phyloP scores from a whole-genome alignment of 2,329 filamentous ascomycete genomes.

The Penicillium oxalicum region DNA sequence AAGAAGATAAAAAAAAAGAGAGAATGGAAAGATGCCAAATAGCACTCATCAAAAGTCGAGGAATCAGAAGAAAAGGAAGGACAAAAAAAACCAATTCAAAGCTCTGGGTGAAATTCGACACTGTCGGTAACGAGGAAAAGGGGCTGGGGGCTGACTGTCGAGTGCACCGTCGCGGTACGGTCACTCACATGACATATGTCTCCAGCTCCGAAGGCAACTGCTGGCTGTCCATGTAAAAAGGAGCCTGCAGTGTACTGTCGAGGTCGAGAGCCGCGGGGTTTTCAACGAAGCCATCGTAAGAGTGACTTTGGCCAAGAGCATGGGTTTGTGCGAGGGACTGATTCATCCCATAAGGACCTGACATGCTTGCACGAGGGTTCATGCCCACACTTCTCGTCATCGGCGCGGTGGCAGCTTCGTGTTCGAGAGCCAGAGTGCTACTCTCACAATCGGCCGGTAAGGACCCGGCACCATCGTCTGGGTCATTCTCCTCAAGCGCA shows the following conservation, averaged over 20 bases:
- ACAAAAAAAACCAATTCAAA: conserved; percentile 1
- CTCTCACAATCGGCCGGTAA: not conserved
- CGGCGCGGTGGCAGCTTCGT: not conserved
- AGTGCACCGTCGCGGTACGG: not conserved
- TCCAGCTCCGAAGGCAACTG: conserved; percentile 30
- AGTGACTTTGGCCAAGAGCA: conserved; percentile 6
- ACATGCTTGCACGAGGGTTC: not conserved
- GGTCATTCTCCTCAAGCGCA: not conserved
- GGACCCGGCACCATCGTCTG: not conserved
- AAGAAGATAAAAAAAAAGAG: too few species aligned
- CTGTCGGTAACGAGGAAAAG: conserved; percentile 1
- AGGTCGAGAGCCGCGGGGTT: conserved; percentile 25
- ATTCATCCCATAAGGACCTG: conserved; percentile 22
- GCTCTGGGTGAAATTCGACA: not conserved
- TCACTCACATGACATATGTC: conserved; percentile 32
- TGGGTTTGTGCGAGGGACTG: conserved; percentile 16
- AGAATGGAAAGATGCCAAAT: not conserved
- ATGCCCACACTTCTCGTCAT: not conserved
- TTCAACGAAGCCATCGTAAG: conserved; percentile 25
- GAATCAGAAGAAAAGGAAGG: conserved; percentile 5
- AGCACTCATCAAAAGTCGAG: not conserved
- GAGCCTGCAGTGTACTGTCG: conserved; percentile 27
- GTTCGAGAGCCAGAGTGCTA: not conserved
- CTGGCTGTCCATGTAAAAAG: conserved; percentile 30
- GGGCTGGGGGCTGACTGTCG: not conserved